Conservation (phyloP, 495 filamentous ascomycete species). For the Xanthoparmelia taractica region DNA sequence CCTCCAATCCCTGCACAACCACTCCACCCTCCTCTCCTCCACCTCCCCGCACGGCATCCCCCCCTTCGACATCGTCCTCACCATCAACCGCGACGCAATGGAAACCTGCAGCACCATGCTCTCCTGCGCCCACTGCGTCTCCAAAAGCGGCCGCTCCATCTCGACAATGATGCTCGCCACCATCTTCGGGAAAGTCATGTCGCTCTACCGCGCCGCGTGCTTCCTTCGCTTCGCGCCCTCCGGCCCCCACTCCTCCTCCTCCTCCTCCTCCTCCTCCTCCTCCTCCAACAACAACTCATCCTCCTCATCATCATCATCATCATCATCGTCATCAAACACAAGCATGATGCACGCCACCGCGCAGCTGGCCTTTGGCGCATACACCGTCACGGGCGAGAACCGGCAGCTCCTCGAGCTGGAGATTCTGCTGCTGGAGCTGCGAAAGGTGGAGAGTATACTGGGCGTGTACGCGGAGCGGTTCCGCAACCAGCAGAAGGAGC, state of each 20-base stretch:
- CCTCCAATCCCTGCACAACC: slow-evolving; percentile 40
- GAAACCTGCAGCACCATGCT: slow-evolving; percentile 42
- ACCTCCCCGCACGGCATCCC: slow-evolving; percentile 21
- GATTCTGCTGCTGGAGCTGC: slow-evolving; percentile 40
- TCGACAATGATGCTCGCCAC: slow-evolving; percentile 42
- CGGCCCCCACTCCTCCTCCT: too few relatives aligned
- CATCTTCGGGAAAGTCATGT: slow-evolving; percentile 42
- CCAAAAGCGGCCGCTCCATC: slow-evolving; percentile 33
- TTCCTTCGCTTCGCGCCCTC: slow-evolving; percentile 28
- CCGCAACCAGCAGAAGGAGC: slow-evolving; percentile 31
- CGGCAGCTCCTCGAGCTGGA: slow-evolving; percentile 39
- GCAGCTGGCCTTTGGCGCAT: slow-evolving; percentile 37
- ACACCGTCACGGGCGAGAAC: slow-evolving; percentile 39
- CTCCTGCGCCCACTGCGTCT: slow-evolving; percentile 28
- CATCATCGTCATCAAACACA: too few relatives aligned
- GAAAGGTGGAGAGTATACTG: slow-evolving; percentile 40
- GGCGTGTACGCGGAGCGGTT: slow-evolving; percentile 37
- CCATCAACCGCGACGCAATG: slow-evolving; percentile 41
- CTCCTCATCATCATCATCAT: too few relatives aligned
- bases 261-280: too few relatives aligned
- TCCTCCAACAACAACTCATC: too few relatives aligned
- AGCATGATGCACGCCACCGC: slow-evolving; percentile 26
- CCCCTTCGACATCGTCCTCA: slow-evolving; percentile 39
- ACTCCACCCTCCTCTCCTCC: slow-evolving; percentile 30
- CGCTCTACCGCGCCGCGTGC: slow-evolving; percentile 39